Percentiles rank a stretch among this genome's conserved stretches.
Evolutionary conservation across 345 rosid genomes (phyloP).

Genomic region (Heritiera littoralis): DNA sequence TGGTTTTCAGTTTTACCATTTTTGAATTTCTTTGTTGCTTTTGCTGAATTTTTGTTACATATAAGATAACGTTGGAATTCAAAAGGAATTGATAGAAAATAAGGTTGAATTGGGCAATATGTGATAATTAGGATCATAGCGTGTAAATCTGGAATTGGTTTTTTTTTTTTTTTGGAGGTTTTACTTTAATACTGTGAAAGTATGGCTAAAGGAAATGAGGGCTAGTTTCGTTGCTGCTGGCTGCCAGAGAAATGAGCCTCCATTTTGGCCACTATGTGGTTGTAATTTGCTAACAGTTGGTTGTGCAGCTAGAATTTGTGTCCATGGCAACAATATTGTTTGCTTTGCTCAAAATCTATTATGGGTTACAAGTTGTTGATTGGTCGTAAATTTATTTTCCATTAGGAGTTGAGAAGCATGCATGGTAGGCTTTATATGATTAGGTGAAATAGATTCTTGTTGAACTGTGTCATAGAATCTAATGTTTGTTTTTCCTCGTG

Average conservation of each 20-base stretch:
- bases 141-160: not conserved
- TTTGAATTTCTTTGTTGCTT: not conserved
- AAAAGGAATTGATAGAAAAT: not conserved
- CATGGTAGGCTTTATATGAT: not conserved
- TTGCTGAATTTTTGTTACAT: not conserved
- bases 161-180: not conserved
- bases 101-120: not conserved
- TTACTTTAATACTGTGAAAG: not conserved
- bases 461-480: not conserved
- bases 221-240: not conserved
- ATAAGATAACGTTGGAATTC: not conserved
- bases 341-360: not conserved
- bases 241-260: not conserved
- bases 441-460: not conserved
- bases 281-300: not conserved
- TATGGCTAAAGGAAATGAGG: not conserved
- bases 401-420: not conserved
- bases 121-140: not conserved
- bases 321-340: not conserved
- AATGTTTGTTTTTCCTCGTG: not conserved
- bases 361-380: not conserved
- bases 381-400: not conserved
- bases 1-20: not conserved
- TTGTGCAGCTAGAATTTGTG: not conserved
- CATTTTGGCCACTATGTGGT: not conserved